Percentiles rank a stretch among this genome's conserved stretches.
These are phyloP conservation scores for Hordeum marinum DNA, from an alignment of 176 grass and related monocot species.

Conservation along the genomic window DNA sequence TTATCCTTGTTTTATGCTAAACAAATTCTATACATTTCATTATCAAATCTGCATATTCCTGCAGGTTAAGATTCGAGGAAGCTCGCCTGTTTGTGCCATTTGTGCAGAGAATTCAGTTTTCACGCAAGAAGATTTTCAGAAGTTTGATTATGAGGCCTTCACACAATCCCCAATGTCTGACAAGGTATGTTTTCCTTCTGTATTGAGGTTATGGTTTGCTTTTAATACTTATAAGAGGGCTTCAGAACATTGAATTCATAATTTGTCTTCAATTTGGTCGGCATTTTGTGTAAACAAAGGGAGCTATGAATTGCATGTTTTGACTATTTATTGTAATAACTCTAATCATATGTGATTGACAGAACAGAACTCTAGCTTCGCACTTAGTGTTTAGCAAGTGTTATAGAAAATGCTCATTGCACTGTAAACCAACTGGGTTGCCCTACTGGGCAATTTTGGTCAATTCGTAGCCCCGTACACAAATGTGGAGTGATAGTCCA, in stretches of 20 bases:
- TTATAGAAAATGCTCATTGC: neutral
- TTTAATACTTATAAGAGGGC: neutral
- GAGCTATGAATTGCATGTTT: neutral
- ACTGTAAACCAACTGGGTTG: neutral
- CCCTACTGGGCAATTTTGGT: neutral
- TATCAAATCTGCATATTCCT: neutral
- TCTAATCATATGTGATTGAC: neutral
- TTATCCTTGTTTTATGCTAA: neutral
- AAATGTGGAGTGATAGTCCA: neutral
- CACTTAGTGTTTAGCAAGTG: neutral
- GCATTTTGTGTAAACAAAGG: neutral
- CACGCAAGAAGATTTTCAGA: constrained; percentile 56
- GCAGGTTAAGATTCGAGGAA: constrained; percentile 90
- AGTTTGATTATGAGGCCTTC: constrained; percentile 87
- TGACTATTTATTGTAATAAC: neutral
- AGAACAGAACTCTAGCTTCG: neutral
- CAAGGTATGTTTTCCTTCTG: constrained; percentile 43
- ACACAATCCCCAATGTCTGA: constrained; percentile 89
- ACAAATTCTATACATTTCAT: neutral
- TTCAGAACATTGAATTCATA: neutral
- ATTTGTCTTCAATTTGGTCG: neutral
- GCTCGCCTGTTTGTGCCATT: constrained; percentile 46
- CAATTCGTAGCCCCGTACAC: neutral
- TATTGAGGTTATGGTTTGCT: neutral
- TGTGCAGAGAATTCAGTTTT: constrained; percentile 70